phyloP scores from a whole-genome alignment of 495 filamentous ascomycete species.

The Staphylotrichum tortipilum region DNA sequence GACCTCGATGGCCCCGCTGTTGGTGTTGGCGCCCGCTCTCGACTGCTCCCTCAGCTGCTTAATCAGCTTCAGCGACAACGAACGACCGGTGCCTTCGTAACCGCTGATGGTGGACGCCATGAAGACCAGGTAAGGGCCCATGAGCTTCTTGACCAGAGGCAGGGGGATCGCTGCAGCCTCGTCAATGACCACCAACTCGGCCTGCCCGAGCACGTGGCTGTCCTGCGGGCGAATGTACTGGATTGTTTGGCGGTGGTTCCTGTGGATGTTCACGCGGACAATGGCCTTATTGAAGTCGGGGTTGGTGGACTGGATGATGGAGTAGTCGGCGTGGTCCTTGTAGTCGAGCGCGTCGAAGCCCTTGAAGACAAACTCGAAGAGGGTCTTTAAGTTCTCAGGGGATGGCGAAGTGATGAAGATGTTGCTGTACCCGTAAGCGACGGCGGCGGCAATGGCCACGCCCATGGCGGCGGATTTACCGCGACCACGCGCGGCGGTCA shows the following conservation, averaged over 20 bases:
- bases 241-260: conserved; percentile 94
- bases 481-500: conserved; percentile 90
- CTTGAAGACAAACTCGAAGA: conserved; percentile 98
- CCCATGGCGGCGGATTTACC: conserved; percentile 96
- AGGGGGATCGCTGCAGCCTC: conserved; percentile 96
- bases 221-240: conserved; percentile 98
- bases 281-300: conserved; percentile 99
- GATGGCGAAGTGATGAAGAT: conserved; percentile 99
- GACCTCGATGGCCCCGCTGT: conserved; percentile 54
- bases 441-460: conserved; percentile 84
- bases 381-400: conserved; percentile 95
- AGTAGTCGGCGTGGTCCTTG: conserved; percentile 91
- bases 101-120: conserved; percentile 99
- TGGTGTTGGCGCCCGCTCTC: conserved; percentile 41
- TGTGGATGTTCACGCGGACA: conserved; percentile 90
- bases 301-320: conserved; percentile 96
- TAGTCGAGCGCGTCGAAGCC: conserved; percentile 93
- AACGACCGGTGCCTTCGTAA: conserved; percentile 95
- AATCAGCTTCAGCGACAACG: conserved; percentile 91
- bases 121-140: conserved; percentile 98
- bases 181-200: conserved; percentile 93
- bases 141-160: conserved; percentile 82
- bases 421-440: conserved; percentile 96
- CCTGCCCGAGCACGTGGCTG: conserved; percentile 87
- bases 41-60: conserved; percentile 96